A percentile compares a stretch with the other conserved stretches of the same genome.
phyloP scores from a whole-genome alignment of 768 basidiomycete genomes.

The Phlegmacium glaucopus region DNA sequence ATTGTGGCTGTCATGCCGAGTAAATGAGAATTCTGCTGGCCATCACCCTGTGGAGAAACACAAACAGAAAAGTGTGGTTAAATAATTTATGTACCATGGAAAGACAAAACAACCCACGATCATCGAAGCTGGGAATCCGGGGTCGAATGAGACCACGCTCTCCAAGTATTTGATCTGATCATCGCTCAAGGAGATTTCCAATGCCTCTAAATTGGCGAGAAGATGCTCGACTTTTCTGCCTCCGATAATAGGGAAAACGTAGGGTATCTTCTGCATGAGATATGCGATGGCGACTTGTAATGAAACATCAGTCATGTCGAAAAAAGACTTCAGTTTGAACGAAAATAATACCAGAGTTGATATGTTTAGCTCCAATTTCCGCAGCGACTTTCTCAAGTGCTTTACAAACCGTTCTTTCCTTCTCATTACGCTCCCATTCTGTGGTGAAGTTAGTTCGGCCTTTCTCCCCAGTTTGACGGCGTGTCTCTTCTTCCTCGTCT shows the following conservation, averaged over 20 bases:
- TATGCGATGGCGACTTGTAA: conserved; percentile 50
- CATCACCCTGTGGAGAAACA: too few species aligned
- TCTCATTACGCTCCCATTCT: conserved; percentile 45
- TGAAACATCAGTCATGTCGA: background rate
- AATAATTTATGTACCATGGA: background rate
- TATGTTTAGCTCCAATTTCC: conserved; percentile 44
- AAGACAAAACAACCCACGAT: conserved; percentile 24
- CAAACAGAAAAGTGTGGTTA: background rate
- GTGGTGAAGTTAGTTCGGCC: conserved; percentile 30
- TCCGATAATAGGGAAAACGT: too few species aligned
- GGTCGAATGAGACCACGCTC: conserved; percentile 36
- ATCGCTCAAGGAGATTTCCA: too few species aligned
- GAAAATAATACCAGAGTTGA: conserved; percentile 38
- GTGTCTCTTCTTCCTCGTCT: too few species aligned
- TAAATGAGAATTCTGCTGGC: background rate
- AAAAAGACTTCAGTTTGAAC: background rate
- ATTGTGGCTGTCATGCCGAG: background rate
- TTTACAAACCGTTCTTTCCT: conserved; percentile 37
- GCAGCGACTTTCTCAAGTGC: conserved; percentile 49
- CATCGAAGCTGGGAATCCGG: conserved; percentile 39
- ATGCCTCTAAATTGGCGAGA: too few species aligned
- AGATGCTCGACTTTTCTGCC: too few species aligned
- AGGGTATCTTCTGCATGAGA: conserved; percentile 49
- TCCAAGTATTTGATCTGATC: too few species aligned
- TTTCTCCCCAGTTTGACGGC: too few species aligned